These are phyloP conservation scores for Hypholoma fasciculare DNA, from an alignment of 768 basidiomycete genomes.

Conservation along the genomic window DNA sequence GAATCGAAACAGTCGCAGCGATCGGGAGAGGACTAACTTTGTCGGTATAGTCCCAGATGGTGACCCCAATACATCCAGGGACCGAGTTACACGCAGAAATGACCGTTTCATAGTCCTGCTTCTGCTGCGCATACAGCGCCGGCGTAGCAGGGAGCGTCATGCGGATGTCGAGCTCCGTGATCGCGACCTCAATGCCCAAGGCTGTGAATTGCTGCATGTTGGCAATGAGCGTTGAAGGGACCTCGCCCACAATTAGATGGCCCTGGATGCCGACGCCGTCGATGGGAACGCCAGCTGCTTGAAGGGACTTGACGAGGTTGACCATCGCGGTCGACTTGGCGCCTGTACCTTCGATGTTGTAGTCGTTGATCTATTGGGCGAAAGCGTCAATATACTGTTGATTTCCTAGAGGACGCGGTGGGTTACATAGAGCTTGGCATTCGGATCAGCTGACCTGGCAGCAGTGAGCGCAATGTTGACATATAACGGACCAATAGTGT, in stretches of 20 bases:
- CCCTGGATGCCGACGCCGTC: constrained; percentile 63
- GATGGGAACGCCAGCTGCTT: constrained; percentile 48
- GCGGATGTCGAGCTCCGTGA: constrained; percentile 69
- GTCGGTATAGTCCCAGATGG: constrained; percentile 48
- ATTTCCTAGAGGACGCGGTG: no score
- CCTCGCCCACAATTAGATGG: constrained; percentile 59
- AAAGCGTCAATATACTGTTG: background rate
- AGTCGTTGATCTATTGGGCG: constrained; percentile 35
- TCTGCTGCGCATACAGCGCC: constrained; percentile 52
- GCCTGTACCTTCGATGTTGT: constrained; percentile 42
- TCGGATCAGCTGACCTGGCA: constrained; percentile 54
- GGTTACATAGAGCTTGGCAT: constrained; percentile 55
- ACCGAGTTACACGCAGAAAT: constrained; percentile 53
- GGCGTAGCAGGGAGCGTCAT: constrained; percentile 54
- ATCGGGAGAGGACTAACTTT: constrained; percentile 20
- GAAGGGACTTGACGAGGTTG: constrained; percentile 49
- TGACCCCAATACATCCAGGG: constrained; percentile 41
- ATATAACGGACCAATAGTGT: constrained; percentile 47
- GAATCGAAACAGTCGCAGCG: background rate
- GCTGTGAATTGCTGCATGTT: constrained; percentile 54
- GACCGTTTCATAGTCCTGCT: constrained; percentile 56
- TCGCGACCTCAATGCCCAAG: constrained; percentile 65
- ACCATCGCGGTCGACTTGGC: constrained; percentile 58
- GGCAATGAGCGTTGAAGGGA: constrained; percentile 46
- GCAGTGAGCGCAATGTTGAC: constrained; percentile 52